Evolutionary conservation across 805 yeast species (phyloP).

Genomic region (Myxozyma mucilagina): DNA sequence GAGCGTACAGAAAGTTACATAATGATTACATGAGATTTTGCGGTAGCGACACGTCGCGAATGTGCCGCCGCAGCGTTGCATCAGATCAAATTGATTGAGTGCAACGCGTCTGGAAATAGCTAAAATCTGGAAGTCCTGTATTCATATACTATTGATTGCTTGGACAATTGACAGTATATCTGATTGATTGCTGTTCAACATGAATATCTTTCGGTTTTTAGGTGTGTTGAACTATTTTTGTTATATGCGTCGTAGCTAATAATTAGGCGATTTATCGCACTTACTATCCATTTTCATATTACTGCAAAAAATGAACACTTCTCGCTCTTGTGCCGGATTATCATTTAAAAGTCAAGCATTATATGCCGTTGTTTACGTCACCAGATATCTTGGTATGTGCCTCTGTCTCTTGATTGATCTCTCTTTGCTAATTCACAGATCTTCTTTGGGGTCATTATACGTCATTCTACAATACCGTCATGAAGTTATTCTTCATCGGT

Average conservation of each 20-base stretch:
- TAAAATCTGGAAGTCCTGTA: no score
- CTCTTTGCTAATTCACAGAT: conserved; percentile 11
- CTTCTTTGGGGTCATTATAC: conserved; percentile 48
- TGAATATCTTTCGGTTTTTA: conserved; percentile 35
- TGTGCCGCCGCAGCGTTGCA: no score
- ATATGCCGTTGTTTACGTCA: conserved; percentile 68
- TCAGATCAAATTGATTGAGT: no score
- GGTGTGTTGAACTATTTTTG: conserved; percentile 21
- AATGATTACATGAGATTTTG: no score
- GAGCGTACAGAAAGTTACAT: no score
- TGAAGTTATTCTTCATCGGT: conserved; percentile 79
- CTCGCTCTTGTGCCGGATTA: conserved; percentile 74
- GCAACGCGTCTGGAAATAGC: no score
- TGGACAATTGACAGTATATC: no score
- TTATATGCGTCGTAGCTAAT: neutral
- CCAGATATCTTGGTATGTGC: conserved; percentile 70
- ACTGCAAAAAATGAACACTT: conserved; percentile 63
- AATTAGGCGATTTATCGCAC: conserved; percentile 75
- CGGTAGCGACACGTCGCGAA: no score
- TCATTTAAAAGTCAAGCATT: conserved; percentile 85
- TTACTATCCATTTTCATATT: conserved; percentile 74
- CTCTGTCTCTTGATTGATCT: conserved; percentile 40
- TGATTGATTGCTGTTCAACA: neutral
- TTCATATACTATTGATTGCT: no score
- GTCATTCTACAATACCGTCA: conserved; percentile 70